A percentile compares a stretch with the other conserved stretches of the same genome.
phyloP scores from a whole-genome alignment of 176 grass and related monocot genomes.

The Triticum dicoccoides region DNA sequence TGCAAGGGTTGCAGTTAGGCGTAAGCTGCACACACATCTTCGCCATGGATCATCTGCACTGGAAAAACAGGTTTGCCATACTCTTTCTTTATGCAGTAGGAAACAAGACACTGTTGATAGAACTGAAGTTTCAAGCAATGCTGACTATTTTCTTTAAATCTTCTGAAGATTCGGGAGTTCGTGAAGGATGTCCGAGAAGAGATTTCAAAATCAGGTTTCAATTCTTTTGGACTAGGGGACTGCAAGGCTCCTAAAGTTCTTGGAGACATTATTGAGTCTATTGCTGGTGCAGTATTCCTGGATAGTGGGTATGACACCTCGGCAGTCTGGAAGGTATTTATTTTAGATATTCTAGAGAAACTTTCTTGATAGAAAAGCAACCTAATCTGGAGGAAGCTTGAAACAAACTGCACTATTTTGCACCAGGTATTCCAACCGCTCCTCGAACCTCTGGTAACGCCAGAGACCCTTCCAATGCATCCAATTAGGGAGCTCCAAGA shows the following conservation, averaged over 20 bases:
- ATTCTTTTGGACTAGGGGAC: constrained; percentile 95
- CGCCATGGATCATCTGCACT: constrained; percentile 94
- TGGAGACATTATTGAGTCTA: constrained; percentile 93
- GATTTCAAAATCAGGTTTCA: constrained; percentile 81
- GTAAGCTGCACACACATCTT: constrained; percentile 83
- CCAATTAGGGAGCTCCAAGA: constrained; percentile 99
- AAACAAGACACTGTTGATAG: constrained; percentile 28
- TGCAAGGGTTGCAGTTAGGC: constrained; percentile 87
- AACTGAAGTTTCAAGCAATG: constrained; percentile 24
- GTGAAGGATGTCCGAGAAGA: constrained; percentile 96
- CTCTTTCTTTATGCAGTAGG: not conserved
- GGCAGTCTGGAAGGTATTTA: constrained; percentile 75
- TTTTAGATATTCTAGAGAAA: not conserved
- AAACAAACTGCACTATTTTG: not conserved
- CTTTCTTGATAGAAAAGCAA: not conserved
- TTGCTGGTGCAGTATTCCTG: constrained; percentile 92
- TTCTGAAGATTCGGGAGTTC: constrained; percentile 87
- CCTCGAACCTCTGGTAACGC: constrained; percentile 81
- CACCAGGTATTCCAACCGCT: constrained; percentile 81
- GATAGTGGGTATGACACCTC: constrained; percentile 73
- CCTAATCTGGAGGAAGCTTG: not conserved
- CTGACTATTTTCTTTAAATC: constrained; percentile 28
- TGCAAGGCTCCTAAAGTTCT: constrained; percentile 97
- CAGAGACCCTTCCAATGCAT: constrained; percentile 94
- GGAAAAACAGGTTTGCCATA: constrained; percentile 74